Base-by-base conservation (phyloP, 768 basidiomycete genomes). In the Suillus decipiens region DNA sequence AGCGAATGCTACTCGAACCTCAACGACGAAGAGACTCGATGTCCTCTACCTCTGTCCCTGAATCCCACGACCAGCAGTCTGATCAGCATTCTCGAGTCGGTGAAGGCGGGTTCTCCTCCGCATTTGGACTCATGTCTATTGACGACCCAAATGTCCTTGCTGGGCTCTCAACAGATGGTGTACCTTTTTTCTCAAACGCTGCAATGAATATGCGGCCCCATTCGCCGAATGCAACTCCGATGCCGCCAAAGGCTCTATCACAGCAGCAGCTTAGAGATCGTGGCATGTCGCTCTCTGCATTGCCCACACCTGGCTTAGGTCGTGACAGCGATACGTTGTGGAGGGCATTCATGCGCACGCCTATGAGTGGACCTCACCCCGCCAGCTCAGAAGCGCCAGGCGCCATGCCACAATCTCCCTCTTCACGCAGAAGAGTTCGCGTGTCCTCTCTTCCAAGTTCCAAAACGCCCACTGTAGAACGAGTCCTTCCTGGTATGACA, bases 61-160 rank as follows among this genome's bases (percentile, higher is more conserved):
- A 64, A 63, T 62, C 45, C 33, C 39, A 61, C 33, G 34, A 50
- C 22, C 68, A 66, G 22, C 72, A 65, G 22, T 17, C 53, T 43
- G 36, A 54, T 64, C 39, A 63, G 58, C 61, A 34, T 37, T 48
- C 66, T 17, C 71, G 62, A 0, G 64, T 31, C 7, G 66, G 70
- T 22, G 80, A 82, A 62, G 78, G 76, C 33, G 80, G 76, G 1
- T 83, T 89, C 69, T 84, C 82, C 5, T 82, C 81, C 28, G 88
- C 87, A 1, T 92, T 93, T 70, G 91, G 89, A 9, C 80, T 89
- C 59, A 84, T 93, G 86, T 86, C 85, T 22, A 80, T 93, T 58
- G 90, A 92, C 62, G 91, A 93, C 69, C 84, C 86, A 1, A 82
- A 82, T 60, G 86, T 88, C 9, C 79, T 92, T 42, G 86, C 89